Percentiles rank a stretch among this genome's conserved stretches.
phyloP scores from a whole-genome alignment of 2,329 filamentous ascomycete genomes.

The Xylariaceae sp. region DNA sequence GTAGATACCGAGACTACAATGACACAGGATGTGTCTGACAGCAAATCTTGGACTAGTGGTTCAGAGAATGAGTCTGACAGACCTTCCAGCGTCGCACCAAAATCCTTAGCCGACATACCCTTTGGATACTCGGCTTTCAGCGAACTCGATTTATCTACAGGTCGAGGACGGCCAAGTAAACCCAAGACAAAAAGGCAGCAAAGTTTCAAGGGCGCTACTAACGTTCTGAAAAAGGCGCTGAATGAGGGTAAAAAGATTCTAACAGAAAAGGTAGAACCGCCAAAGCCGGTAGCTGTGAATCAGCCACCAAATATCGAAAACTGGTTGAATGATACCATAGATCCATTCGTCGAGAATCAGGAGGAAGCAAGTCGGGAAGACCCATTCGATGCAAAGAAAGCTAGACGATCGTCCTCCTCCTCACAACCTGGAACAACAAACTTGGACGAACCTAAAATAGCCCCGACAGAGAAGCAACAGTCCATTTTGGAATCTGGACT shows the following conservation, averaged over 20 bases:
- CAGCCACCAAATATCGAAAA: constrained; percentile 62
- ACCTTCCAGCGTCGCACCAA: constrained; percentile 43
- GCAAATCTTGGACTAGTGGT: constrained; percentile 30
- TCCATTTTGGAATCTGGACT: constrained; percentile 10
- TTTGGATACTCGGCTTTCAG: constrained; percentile 65
- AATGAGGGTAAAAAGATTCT: constrained; percentile 63
- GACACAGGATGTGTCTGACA: constrained; percentile 32
- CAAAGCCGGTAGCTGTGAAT: constrained; percentile 47
- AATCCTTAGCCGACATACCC: constrained; percentile 58
- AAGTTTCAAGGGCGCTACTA: constrained; percentile 59
- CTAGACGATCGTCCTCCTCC: constrained; percentile 22
- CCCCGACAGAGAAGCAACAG: not conserved
- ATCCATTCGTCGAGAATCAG: constrained; percentile 53
- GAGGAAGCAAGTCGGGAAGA: constrained; percentile 22
- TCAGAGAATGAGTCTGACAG: constrained; percentile 33
- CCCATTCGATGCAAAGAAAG: constrained; percentile 31
- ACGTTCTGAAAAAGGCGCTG: constrained; percentile 61
- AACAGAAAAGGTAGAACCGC: constrained; percentile 54
- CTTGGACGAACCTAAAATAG: constrained; percentile 10
- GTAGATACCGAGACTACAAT: constrained; percentile 26
- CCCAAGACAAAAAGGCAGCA: constrained; percentile 49
- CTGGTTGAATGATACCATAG: constrained; percentile 60
- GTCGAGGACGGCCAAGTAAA: constrained; percentile 44
- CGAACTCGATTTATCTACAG: constrained; percentile 54
- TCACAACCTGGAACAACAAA: constrained; percentile 19